Conservation (phyloP, 2,329 filamentous ascomycete genomes). For the Trichoderma pleuroti region DNA sequence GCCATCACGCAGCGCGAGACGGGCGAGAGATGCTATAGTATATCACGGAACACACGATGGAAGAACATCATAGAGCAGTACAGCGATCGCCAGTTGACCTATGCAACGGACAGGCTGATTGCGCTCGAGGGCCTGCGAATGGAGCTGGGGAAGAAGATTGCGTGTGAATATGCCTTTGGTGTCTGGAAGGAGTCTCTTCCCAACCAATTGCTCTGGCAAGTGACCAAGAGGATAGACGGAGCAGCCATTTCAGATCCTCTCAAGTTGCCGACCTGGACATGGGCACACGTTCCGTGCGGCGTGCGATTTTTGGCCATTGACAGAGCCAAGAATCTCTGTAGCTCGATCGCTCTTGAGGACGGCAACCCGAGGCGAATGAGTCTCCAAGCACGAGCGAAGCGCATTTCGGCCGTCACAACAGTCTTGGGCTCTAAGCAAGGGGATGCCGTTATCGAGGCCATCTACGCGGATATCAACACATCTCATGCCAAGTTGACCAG, state of each 20-base stretch:
- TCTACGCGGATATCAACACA: constrained; percentile 10
- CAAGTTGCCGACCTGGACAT: constrained; percentile 21
- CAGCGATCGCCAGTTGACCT: constrained; percentile 21
- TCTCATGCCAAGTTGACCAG: constrained; percentile 19
- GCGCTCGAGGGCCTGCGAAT: constrained; percentile 21
- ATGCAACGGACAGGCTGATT: constrained; percentile 20
- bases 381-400: constrained; percentile 2
- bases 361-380: background rate
- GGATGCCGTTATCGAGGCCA: background rate
- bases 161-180: constrained; percentile 18
- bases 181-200: constrained; percentile 22
- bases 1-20: constrained; percentile 23
- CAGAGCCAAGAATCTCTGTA: constrained; percentile 19
- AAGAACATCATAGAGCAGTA: constrained; percentile 20
- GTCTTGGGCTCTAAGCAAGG: background rate
- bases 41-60: constrained; percentile 23
- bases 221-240: constrained; percentile 1
- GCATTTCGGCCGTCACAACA: background rate
- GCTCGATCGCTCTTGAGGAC: background rate
- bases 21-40: constrained; percentile 22
- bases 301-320: constrained; percentile 20
- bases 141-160: constrained; percentile 17
- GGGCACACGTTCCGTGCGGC: constrained; percentile 20
- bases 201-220: constrained; percentile 23
- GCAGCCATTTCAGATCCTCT: constrained; percentile 1